Evolutionary conservation across 2,329 filamentous ascomycete species (phyloP).

Genomic region (Monosporascus cannonballus): DNA sequence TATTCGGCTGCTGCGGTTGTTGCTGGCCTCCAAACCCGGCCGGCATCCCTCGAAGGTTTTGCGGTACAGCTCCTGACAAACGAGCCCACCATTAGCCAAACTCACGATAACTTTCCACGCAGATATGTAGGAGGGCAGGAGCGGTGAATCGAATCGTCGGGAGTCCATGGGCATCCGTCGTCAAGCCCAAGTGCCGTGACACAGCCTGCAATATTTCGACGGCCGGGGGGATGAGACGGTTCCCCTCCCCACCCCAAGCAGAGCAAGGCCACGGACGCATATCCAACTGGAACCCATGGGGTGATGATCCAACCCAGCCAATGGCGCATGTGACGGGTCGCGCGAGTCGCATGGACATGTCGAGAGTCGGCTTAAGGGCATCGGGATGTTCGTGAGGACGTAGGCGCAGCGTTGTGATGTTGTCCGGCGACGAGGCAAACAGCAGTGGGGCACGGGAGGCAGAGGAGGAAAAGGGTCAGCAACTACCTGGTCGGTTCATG

Average conservation of each 20-base stretch:
- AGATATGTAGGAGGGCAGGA: too few relatives aligned
- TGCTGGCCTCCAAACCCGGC: conserved; percentile 54
- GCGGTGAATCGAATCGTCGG: not conserved
- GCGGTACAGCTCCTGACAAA: conserved; percentile 50
- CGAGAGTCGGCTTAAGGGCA: conserved; percentile 6
- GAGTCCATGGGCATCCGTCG: not conserved
- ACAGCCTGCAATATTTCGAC: not conserved
- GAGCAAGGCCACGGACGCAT: not conserved
- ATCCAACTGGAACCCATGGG: conserved; percentile 1
- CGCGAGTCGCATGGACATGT: conserved; percentile 7
- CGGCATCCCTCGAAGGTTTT: conserved; percentile 56
- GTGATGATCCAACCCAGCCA: conserved; percentile 1
- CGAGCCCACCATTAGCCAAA: conserved; percentile 27
- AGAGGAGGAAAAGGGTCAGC: conserved; percentile 18
- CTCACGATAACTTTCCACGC: conserved; percentile 9
- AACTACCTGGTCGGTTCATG: conserved; percentile 57
- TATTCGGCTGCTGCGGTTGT: conserved; percentile 49
- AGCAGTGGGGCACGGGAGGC: conserved; percentile 20
- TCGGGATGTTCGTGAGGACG: conserved; percentile 6
- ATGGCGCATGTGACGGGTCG: conserved; percentile 4
- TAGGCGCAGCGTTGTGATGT: conserved; percentile 15
- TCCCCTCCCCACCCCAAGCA: not conserved
- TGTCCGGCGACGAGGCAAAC: conserved; percentile 20
- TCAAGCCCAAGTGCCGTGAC: not conserved
- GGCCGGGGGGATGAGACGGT: too few relatives aligned